Percentiles rank a stretch among this genome's conserved stretches.
Conservation (phyloP, 1,284 basidiomycete genomes). For the Boletus semigastroideus region DNA sequence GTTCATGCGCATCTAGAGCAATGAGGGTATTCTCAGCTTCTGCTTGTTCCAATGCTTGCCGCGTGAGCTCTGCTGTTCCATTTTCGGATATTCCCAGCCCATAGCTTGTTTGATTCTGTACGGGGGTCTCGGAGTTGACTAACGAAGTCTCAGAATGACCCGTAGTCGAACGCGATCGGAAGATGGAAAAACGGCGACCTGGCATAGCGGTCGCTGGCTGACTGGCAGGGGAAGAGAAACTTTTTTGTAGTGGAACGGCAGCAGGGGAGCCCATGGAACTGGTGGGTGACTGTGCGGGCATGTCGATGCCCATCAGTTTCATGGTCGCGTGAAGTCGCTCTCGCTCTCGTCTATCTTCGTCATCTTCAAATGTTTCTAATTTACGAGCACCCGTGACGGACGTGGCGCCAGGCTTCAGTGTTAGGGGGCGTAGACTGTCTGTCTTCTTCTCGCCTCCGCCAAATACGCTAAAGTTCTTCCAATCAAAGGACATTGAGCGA, state of each 20-base stretch:
- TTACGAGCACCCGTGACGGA: slow-evolving; percentile 65
- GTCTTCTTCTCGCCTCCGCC: slow-evolving; percentile 59
- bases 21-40: slow-evolving; percentile 74
- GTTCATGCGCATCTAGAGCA: slow-evolving; percentile 73
- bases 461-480: slow-evolving; percentile 73
- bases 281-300: slow-evolving; percentile 39
- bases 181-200: slow-evolving; percentile 63
- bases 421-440: slow-evolving; percentile 66
- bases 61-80: slow-evolving; percentile 52
- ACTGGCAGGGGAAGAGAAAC: slow-evolving; percentile 39
- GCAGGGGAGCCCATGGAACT: slow-evolving; percentile 22
- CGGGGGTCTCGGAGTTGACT: slow-evolving; percentile 42
- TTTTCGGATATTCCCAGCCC: slow-evolving; percentile 41
- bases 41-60: slow-evolving; percentile 71
- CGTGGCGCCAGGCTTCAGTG: slow-evolving; percentile 60
- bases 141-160: slow-evolving; percentile 50
- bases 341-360: slow-evolving; percentile 82
- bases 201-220: slow-evolving; percentile 38
- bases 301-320: slow-evolving; percentile 90
- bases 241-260: slow-evolving; percentile 43
- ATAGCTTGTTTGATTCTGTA: slow-evolving; percentile 34
- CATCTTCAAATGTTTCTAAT: slow-evolving; percentile 76
- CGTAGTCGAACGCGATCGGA: slow-evolving; percentile 50
- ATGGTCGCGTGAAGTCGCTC: slow-evolving; percentile 84
- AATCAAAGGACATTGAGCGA: slow-evolving; percentile 79